Conservation (phyloP, 169 alveolate species). For the Plasmodium inui region DNA sequence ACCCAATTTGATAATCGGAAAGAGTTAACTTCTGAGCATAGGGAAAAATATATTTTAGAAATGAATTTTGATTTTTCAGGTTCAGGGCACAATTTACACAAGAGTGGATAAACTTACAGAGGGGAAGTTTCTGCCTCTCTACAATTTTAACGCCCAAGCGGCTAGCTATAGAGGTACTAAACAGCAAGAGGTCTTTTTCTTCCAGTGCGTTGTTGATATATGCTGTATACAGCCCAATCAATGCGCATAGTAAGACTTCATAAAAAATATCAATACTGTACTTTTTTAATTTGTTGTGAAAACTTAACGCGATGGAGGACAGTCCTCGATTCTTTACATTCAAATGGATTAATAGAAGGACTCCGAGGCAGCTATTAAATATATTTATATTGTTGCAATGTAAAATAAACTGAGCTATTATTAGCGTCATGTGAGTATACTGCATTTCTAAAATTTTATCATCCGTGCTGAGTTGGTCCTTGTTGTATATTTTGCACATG, state of each 20-base stretch:
- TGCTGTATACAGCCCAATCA: slow-evolving; percentile 74
- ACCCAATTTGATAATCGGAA: slow-evolving; percentile 52
- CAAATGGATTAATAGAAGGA: slow-evolving; percentile 62
- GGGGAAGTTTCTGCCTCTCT: slow-evolving; percentile 69
- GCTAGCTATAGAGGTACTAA: slow-evolving; percentile 70
- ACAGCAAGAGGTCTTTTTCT: slow-evolving; percentile 68
- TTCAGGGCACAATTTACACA: slow-evolving; percentile 75
- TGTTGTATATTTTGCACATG: slow-evolving; percentile 76
- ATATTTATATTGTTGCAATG: slow-evolving; percentile 71
- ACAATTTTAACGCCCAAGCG: slow-evolving; percentile 74
- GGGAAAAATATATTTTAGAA: slow-evolving; percentile 71
- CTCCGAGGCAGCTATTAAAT: slow-evolving; percentile 72
- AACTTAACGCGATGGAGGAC: slow-evolving; percentile 65
- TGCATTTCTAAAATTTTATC: slow-evolving; percentile 68
- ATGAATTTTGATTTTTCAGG: slow-evolving; percentile 62
- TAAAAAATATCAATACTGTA: slow-evolving; percentile 60
- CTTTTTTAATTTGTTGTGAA: slow-evolving; percentile 71
- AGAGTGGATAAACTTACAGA: slow-evolving; percentile 74
- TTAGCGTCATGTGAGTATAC: slow-evolving; percentile 73
- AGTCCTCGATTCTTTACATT: slow-evolving; percentile 73
- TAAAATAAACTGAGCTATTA: slow-evolving; percentile 73
- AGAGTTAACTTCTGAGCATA: slow-evolving; percentile 74
- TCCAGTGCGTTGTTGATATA: slow-evolving; percentile 64
- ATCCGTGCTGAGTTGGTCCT: slow-evolving; percentile 50
- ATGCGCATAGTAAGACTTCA: slow-evolving; percentile 69